Percentiles rank a stretch among this genome's conserved stretches.
Evolutionary conservation across 345 rosid species (phyloP).

Genomic region (Brassica napus): Da-Ae NC_063436.1:4825501-4826000

Average conservation of each 20-base stretch:
- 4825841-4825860: background rate
- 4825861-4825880: background rate
- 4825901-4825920: background rate
- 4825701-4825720: no score
- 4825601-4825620: no score
- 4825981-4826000: background rate
- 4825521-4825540: slow-evolving; percentile 13
- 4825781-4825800: no score
- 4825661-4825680: no score
- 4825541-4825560: background rate
- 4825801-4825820: no score
- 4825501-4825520: background rate
- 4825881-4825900: background rate
- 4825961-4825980: background rate
- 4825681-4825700: no score
- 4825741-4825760: no score
- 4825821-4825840: background rate
- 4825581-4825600: background rate
- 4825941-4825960: background rate
- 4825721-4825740: no score
- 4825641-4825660: no score
- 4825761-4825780: no score
- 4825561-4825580: background rate
- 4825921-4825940: background rate
- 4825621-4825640: no score